Evolutionary conservation across 2,329 filamentous ascomycete species (phyloP).

Genomic region (Ustulina deusta): DNA sequence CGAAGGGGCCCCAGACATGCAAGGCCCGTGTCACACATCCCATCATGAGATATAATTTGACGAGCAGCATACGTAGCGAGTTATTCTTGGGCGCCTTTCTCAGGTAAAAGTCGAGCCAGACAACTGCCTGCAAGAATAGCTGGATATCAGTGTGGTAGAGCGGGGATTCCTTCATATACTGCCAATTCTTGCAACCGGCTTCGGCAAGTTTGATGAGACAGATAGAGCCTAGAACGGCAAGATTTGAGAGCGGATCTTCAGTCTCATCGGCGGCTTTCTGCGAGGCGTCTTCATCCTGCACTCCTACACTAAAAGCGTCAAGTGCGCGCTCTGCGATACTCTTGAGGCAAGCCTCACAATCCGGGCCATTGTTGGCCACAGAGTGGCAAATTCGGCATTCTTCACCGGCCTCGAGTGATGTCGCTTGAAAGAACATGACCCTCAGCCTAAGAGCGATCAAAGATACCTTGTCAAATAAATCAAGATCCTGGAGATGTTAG

Average conservation of each 20-base stretch:
- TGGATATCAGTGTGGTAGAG: slow-evolving; percentile 45
- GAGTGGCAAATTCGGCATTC: slow-evolving; percentile 38
- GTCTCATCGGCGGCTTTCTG: slow-evolving; percentile 24
- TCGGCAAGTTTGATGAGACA: slow-evolving; percentile 48
- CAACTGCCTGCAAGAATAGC: slow-evolving; percentile 61
- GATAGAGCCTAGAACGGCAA: slow-evolving; percentile 46
- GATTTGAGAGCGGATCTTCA: slow-evolving; percentile 45
- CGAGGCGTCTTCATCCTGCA: slow-evolving; percentile 36
- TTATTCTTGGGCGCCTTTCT: slow-evolving; percentile 59
- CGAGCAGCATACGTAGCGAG: slow-evolving; percentile 62
- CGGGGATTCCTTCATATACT: slow-evolving; percentile 36
- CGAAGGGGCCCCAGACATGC: slow-evolving; percentile 63
- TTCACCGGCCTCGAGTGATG: slow-evolving; percentile 19
- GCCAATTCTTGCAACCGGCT: slow-evolving; percentile 18
- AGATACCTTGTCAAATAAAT: slow-evolving; percentile 32
- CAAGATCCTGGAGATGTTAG: slow-evolving; percentile 31
- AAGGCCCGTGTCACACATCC: slow-evolving; percentile 62
- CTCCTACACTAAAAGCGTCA: slow-evolving; percentile 38
- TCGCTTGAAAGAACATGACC: slow-evolving; percentile 40
- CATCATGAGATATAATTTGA: slow-evolving; percentile 64
- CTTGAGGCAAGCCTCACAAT: slow-evolving; percentile 44
- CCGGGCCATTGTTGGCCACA: not conserved
- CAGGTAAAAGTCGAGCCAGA: slow-evolving; percentile 64
- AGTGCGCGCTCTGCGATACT: slow-evolving; percentile 42
- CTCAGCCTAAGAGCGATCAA: slow-evolving; percentile 37